Evolutionary conservation across 208 protist genomes (phyloP).

Genomic region (Trypanosoma mega): DNA sequence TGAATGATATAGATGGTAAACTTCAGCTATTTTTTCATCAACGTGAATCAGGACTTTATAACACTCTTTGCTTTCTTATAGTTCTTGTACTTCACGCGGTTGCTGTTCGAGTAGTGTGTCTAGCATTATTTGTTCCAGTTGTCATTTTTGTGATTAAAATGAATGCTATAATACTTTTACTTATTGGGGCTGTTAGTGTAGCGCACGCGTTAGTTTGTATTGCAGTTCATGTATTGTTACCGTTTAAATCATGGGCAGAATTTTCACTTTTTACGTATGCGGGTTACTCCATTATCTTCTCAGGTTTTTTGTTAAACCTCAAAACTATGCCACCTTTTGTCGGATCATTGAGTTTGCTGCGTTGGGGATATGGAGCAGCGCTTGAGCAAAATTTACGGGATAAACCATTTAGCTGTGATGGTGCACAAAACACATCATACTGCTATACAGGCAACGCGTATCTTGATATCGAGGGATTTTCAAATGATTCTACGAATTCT

Average conservation of each 20-base stretch:
- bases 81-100: slow-evolving; percentile 37
- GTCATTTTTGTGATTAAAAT: slow-evolving; percentile 42
- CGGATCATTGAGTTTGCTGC: slow-evolving; percentile 40
- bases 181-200: slow-evolving; percentile 43
- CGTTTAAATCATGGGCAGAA: slow-evolving; percentile 23
- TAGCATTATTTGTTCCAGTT: slow-evolving; percentile 44
- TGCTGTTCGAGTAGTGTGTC: slow-evolving; percentile 32
- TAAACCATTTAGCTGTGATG: slow-evolving; percentile 52
- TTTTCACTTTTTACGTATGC: slow-evolving; percentile 33
- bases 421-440: slow-evolving; percentile 56
- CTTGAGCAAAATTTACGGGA: slow-evolving; percentile 44
- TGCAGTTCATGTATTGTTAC: slow-evolving; percentile 31
- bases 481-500: slow-evolving; percentile 34
- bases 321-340: slow-evolving; percentile 36
- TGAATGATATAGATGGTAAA: slow-evolving; percentile 33
- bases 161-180: slow-evolving; percentile 29
- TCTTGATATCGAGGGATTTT: slow-evolving; percentile 40
- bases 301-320: slow-evolving; percentile 66
- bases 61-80: slow-evolving; percentile 35
- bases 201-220: slow-evolving; percentile 49
- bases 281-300: slow-evolving; percentile 52
- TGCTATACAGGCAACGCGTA: slow-evolving; percentile 65
- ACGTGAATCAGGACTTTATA: slow-evolving; percentile 50
- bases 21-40: slow-evolving; percentile 43
- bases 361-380: slow-evolving; percentile 61